Conservation (phyloP, 257 asterid genomes). For the Solanum virginianum region DNA sequence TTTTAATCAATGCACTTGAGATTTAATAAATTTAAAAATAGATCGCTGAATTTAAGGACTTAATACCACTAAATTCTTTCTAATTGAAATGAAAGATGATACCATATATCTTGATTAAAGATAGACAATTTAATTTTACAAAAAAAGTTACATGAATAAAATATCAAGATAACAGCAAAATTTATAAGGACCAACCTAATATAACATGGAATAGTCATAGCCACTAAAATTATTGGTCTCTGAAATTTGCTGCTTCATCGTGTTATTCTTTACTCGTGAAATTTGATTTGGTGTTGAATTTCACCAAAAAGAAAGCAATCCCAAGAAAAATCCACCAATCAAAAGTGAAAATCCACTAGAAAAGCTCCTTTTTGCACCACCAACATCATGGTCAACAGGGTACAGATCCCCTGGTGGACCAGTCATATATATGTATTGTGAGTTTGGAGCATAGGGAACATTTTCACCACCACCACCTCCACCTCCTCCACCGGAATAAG, state of each 20-base stretch:
- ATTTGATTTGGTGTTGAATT: background rate
- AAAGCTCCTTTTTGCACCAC: background rate
- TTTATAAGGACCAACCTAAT: background rate
- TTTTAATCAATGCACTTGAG: slow-evolving; percentile 4
- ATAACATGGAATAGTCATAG: background rate
- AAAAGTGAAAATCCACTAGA: slow-evolving; percentile 14
- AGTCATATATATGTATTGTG: slow-evolving; percentile 38
- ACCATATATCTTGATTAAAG: background rate
- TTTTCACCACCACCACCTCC: background rate
- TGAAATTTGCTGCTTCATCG: background rate
- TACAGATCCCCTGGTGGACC: slow-evolving; percentile 70
- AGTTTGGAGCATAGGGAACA: slow-evolving; percentile 36
- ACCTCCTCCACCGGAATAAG: slow-evolving; percentile 7
- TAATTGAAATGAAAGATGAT: background rate
- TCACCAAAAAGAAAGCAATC: slow-evolving; percentile 4
- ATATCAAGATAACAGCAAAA: background rate
- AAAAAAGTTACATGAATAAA: background rate
- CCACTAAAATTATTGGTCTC: background rate
- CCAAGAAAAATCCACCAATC: background rate
- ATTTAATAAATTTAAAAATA: background rate
- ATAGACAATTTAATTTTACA: background rate
- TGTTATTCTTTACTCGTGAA: background rate
- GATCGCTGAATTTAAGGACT: background rate
- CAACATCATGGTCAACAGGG: slow-evolving; percentile 14
- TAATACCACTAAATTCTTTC: background rate